Percentiles rank a stretch among this genome's conserved stretches.
Conservation (phyloP, 2,329 filamentous ascomycete species). For the Ophiostoma sp. region DNA sequence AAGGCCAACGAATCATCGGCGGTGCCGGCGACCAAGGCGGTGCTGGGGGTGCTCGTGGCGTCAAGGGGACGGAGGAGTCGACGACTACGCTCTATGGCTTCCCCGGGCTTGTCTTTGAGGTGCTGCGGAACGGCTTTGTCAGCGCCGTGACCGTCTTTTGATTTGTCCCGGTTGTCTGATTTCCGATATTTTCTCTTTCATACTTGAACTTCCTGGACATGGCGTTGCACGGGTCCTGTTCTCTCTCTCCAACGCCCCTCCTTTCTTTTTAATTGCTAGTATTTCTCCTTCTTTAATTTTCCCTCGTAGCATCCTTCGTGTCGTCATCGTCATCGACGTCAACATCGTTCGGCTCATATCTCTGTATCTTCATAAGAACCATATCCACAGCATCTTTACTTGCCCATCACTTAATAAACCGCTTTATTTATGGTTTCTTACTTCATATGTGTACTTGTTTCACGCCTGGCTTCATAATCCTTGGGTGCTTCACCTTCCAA, state of each 20-base stretch:
- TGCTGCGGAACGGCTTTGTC: conserved; percentile 84
- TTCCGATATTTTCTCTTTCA: not conserved
- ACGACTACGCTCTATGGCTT: conserved; percentile 87
- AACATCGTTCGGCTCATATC: not conserved
- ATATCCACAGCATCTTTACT: not conserved
- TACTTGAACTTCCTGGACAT: not conserved
- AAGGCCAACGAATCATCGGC: conserved; percentile 37
- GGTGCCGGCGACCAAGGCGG: conserved; percentile 31
- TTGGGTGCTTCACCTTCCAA: too few species aligned
- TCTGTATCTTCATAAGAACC: not conserved
- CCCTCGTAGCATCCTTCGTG: not conserved
- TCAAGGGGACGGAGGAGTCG: conserved; percentile 51
- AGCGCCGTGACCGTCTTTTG: conserved; percentile 85
- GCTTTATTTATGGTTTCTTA: too few species aligned
- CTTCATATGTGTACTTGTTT: too few species aligned
- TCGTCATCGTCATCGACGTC: not conserved
- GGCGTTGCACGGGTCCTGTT: not conserved
- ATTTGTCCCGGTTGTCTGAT: not conserved
- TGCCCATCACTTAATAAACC: too few species aligned
- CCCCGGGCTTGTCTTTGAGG: conserved; percentile 90
- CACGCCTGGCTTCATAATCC: too few species aligned
- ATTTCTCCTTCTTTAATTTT: not conserved
- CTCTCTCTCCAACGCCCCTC: not conserved
- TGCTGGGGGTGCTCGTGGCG: conserved; percentile 39
- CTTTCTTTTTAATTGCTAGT: not conserved